Evolutionary conservation across 2,329 filamentous ascomycete species (phyloP).

Genomic region (Epicoccum sorghinum): DNA sequence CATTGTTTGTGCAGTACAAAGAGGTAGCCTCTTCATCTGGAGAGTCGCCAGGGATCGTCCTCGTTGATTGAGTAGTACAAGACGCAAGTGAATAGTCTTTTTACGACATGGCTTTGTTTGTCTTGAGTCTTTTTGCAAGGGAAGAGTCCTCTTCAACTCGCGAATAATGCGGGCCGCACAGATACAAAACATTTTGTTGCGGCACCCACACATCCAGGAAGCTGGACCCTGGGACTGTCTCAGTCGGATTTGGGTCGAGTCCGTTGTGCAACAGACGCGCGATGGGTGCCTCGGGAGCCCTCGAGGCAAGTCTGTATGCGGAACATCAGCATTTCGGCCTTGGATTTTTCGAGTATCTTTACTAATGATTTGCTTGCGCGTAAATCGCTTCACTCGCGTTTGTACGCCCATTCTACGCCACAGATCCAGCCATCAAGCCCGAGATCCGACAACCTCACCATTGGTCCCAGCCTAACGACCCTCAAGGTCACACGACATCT

Average conservation of each 20-base stretch:
- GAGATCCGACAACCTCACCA: conserved; percentile 11
- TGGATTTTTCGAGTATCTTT: neutral
- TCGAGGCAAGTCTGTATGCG: neutral
- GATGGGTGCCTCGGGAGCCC: neutral
- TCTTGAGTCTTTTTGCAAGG: conserved; percentile 6
- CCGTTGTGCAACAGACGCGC: too few species aligned
- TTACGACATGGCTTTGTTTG: neutral
- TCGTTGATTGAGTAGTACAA: too few species aligned
- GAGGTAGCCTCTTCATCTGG: too few species aligned
- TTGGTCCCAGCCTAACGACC: conserved; percentile 12
- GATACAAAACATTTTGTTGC: neutral
- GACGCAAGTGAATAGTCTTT: neutral
- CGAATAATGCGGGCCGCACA: neutral
- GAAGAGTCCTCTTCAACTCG: neutral
- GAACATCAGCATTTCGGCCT: neutral
- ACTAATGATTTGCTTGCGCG: neutral
- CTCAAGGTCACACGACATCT: conserved; percentile 7
- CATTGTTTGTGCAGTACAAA: too few species aligned
- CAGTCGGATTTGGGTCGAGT: neutral
- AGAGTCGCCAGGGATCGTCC: too few species aligned
- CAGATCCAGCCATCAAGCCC: conserved; percentile 6
- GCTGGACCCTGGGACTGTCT: neutral
- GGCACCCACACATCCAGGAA: neutral
- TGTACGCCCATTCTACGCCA: conserved; percentile 11
- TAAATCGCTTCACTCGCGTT: neutral